A percentile compares a stretch with the other conserved stretches of the same genome.
Evolutionary conservation across 176 grass and related monocot species (phyloP).

Genomic region (Melocanna baccifera): DNA sequence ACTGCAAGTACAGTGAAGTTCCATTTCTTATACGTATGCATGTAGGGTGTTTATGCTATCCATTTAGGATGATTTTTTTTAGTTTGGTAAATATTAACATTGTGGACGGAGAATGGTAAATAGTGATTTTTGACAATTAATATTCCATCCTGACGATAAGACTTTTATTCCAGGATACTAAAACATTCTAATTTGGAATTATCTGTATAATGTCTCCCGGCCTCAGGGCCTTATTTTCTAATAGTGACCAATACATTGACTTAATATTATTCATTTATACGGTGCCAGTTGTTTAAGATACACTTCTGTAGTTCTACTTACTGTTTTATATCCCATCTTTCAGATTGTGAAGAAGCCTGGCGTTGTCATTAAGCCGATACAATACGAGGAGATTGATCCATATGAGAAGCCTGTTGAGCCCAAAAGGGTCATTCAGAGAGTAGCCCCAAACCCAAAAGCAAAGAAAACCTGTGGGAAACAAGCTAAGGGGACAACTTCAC

Average conservation of each 20-base stretch:
- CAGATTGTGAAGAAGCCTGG: slow-evolving; percentile 96
- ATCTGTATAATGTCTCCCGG: neutral
- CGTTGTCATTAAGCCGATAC: slow-evolving; percentile 73
- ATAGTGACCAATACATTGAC: neutral
- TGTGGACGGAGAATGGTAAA: neutral
- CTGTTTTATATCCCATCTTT: slow-evolving; percentile 1
- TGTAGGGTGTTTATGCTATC: neutral
- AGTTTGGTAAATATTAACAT: neutral
- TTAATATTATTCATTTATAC: neutral
- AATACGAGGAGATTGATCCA: slow-evolving; percentile 79
- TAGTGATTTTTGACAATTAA: neutral
- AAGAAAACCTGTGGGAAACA: slow-evolving; percentile 44
- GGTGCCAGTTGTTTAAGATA: neutral
- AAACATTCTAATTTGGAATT: neutral
- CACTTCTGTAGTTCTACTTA: slow-evolving; percentile 8
- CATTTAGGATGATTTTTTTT: neutral
- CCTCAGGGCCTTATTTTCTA: neutral
- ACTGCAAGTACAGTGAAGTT: slow-evolving; percentile 2
- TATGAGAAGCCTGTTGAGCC: slow-evolving; percentile 66
- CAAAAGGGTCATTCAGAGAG: slow-evolving; percentile 63
- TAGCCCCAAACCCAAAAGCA: slow-evolving; percentile 31
- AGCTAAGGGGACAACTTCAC: slow-evolving; percentile 2
- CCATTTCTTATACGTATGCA: neutral
- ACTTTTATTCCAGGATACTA: neutral
- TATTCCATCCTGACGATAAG: neutral